A percentile compares a stretch with the other conserved stretches of the same genome.
These are phyloP conservation scores for Malus fusca DNA, from an alignment of 306 rosid species.

Conservation along the genomic window DNA sequence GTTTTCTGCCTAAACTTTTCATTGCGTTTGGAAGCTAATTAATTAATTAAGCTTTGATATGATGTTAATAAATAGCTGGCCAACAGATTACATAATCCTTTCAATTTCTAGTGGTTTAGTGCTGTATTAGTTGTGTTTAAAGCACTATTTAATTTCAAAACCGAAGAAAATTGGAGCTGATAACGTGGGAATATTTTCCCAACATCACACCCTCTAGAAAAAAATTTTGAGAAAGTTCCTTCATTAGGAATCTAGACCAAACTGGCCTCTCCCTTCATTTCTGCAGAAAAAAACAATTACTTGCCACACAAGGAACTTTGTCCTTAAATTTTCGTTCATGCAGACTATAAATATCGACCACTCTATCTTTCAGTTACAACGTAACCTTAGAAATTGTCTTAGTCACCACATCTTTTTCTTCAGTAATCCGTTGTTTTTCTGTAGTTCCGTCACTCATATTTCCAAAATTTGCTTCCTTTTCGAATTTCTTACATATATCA, in stretches of 20 bases:
- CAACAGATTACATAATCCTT: background rate
- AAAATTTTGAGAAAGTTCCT: background rate
- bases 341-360: background rate
- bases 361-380: background rate
- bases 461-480: background rate
- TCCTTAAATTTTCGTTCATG: background rate
- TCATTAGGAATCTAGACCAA: slow-evolving; percentile 21
- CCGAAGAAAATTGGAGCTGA: slow-evolving; percentile 1
- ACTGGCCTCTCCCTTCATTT: background rate
- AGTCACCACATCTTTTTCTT: too few species aligned
- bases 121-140: background rate
- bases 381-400: background rate
- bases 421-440: background rate
- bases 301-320: background rate
- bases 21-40: slow-evolving; percentile 1
- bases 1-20: background rate
- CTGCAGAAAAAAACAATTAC: background rate
- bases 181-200: slow-evolving; percentile 6
- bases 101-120: background rate
- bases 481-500: background rate
- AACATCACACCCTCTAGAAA: slow-evolving; percentile 8
- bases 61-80: background rate
- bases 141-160: background rate
- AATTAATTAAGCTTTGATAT: background rate
- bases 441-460: background rate